A percentile compares a stretch with the other conserved stretches of the same genome.
Conservation (phyloP, 2,329 filamentous ascomycete genomes). For the Sporothrix sp. region DNA sequence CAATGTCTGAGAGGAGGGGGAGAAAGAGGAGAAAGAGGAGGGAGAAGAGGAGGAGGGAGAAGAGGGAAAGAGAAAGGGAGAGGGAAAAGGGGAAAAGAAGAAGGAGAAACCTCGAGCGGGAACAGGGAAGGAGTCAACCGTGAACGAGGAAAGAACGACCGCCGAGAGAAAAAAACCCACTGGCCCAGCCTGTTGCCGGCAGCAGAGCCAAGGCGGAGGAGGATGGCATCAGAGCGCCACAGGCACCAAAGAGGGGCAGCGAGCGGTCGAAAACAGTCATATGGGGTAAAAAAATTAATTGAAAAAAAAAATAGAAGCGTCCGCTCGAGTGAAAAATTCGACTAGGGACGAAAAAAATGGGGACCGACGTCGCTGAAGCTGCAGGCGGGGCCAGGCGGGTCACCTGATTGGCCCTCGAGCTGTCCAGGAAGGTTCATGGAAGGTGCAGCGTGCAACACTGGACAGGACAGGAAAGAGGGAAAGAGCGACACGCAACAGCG, state of each 20-base stretch:
- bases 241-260: background rate
- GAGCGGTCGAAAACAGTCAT: background rate
- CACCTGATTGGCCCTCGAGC: constrained; percentile 7
- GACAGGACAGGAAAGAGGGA: too few species aligned
- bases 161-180: background rate
- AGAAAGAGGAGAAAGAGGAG: background rate
- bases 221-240: background rate
- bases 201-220: constrained; percentile 3
- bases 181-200: too few species aligned
- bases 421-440: too few species aligned
- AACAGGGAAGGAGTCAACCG: constrained; percentile 3
- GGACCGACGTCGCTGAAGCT: constrained; percentile 8
- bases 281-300: constrained; percentile 4
- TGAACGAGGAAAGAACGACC: constrained; percentile 2
- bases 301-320: background rate
- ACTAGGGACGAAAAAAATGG: constrained; percentile 3
- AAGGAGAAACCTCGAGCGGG: background rate
- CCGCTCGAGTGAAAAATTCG: background rate
- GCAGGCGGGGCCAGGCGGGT: background rate
- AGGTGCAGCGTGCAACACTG: too few species aligned
- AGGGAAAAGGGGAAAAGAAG: background rate
- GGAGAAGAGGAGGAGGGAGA: background rate
- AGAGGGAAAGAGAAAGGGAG: background rate
- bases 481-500: too few species aligned
- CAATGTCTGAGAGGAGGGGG: background rate